Base-by-base conservation (phyloP, 257 asterid genomes). In the Nicotiana sylvestris region DNA sequence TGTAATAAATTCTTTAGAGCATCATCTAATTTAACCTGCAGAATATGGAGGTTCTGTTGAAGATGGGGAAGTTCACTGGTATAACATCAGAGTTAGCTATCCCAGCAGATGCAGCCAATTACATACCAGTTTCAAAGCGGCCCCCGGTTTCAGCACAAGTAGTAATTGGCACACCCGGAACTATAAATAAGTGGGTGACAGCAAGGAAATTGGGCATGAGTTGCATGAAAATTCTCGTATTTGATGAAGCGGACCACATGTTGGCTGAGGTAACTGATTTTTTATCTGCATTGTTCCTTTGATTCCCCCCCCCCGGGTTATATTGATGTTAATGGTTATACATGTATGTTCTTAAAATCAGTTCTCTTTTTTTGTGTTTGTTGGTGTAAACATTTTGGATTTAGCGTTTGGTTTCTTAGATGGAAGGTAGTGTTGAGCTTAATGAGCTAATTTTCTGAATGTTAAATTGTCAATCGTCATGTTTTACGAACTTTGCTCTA, bases 181-280 rank as follows among this genome's bases (percentile, higher is more conserved):
- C 99, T 16, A 90, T 96, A 70, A 80, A 81, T 56, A 92, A 89
- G 85, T 91, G 97, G 97, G 82, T 93, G 35, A 11, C 85, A 6
- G 90, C 90, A 21, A 94, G 39, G 90, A 96, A 96, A 74, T 89
- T 96, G 65, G 93, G 98, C 82, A 66, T 90, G 94, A 88, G 89
- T 85, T 90, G 79, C 51, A 87, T 94, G 97, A 94, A 93, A 88
- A 92, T 96, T 87, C 96, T 94, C 2, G 99, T 96, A 74, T 94
- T 92, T 90, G 99, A 96, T 72, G 99, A 96, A 89, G 99, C 98
- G 16, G 99, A 96, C 88, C 98, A 94, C 87, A 96, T 96, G 99
- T 85, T 94, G 87, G 91, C 97, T 66, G 93, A 94, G 97, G 98
- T 91, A 87, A 82, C 82, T 30, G 33, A 55, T 67, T 21, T 55